Percentiles rank a stretch among this genome's conserved stretches.
These are phyloP conservation scores for Sugiyamaella chiloensis DNA, from an alignment of 805 yeast species.

Conservation along the genomic window DNA sequence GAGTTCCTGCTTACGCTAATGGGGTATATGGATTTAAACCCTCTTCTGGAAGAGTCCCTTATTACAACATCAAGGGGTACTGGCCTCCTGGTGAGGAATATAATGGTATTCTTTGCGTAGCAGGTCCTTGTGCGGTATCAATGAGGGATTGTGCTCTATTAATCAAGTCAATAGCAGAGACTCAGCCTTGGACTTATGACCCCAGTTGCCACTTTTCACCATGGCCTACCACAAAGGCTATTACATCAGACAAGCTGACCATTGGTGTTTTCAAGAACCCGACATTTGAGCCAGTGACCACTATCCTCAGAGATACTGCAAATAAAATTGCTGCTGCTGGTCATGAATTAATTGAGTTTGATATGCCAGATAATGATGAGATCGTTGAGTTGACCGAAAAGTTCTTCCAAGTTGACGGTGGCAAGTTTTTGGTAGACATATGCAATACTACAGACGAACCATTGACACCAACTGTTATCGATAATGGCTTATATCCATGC, in stretches of 20 bases:
- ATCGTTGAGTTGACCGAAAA: slow-evolving; percentile 28
- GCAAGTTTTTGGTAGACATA: slow-evolving; percentile 50
- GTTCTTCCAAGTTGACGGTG: slow-evolving; percentile 55
- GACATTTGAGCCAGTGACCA: slow-evolving; percentile 37
- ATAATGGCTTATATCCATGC: slow-evolving; percentile 27
- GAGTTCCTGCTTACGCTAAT: slow-evolving; percentile 47
- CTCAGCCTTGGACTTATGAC: slow-evolving; percentile 23
- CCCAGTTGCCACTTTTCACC: slow-evolving; percentile 21
- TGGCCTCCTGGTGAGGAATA: slow-evolving; percentile 45
- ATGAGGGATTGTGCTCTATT: slow-evolving; percentile 64
- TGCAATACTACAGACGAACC: slow-evolving; percentile 71
- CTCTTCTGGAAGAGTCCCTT: slow-evolving; percentile 41
- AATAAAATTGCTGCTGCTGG: slow-evolving; percentile 21
- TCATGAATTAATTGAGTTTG: slow-evolving; percentile 26
- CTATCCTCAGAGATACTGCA: slow-evolving; percentile 40
- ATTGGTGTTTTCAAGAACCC: slow-evolving; percentile 22
- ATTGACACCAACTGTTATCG: slow-evolving; percentile 30
- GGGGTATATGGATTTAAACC: slow-evolving; percentile 50
- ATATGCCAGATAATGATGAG: slow-evolving; percentile 25
- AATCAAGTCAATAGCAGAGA: slow-evolving; percentile 43
- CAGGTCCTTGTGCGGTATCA: slow-evolving; percentile 65
- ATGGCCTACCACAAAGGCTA: slow-evolving; percentile 25
- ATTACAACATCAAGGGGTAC: slow-evolving; percentile 40
- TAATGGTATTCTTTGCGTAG: slow-evolving; percentile 42
- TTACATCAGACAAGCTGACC: slow-evolving; percentile 50